These are phyloP conservation scores for Wickerhamomyces kurtzmanii DNA, from an alignment of 805 yeast genomes.

Conservation along the genomic window DNA sequence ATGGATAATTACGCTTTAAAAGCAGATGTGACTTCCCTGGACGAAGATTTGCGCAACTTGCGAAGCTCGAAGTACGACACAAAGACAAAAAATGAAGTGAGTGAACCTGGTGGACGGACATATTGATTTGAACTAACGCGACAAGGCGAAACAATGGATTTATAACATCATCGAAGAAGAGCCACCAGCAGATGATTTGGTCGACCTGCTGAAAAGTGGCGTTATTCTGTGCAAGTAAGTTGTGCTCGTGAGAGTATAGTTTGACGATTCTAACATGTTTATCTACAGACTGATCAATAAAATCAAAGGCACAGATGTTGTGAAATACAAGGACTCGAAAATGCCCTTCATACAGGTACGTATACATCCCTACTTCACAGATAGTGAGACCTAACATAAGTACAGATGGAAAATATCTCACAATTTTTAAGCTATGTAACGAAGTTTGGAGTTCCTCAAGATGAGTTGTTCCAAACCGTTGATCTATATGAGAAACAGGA, in stretches of 20 bases:
- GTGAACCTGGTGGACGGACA: too few relatives aligned
- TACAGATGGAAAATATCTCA: slow-evolving; percentile 76
- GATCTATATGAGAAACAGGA: slow-evolving; percentile 69
- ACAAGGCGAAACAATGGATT: slow-evolving; percentile 48
- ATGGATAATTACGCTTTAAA: slow-evolving; percentile 16
- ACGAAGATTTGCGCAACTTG: slow-evolving; percentile 45
- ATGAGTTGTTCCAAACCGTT: slow-evolving; percentile 70
- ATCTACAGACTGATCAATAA: slow-evolving; percentile 25
- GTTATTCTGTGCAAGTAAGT: slow-evolving; percentile 33
- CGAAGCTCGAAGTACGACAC: slow-evolving; percentile 42
- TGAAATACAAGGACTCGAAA: slow-evolving; percentile 45
- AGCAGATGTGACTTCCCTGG: slow-evolving; percentile 46
- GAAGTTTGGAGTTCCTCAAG: slow-evolving; percentile 62
- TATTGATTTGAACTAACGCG: too few relatives aligned
- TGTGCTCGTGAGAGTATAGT: neutral
- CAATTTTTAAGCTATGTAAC: slow-evolving; percentile 57
- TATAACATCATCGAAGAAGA: slow-evolving; percentile 24
- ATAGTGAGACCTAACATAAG: slow-evolving; percentile 1
- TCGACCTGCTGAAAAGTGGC: slow-evolving; percentile 56
- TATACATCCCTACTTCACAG: slow-evolving; percentile 1
- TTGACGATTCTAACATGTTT: neutral
- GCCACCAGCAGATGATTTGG: slow-evolving; percentile 30
- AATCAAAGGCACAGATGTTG: slow-evolving; percentile 23
- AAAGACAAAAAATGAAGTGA: too few relatives aligned
- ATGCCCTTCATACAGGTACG: slow-evolving; percentile 57